These are phyloP conservation scores for Rhizopus sp. DNA, from an alignment of 371 early-diverging fungal genomes.

Conservation along the genomic window DNA sequence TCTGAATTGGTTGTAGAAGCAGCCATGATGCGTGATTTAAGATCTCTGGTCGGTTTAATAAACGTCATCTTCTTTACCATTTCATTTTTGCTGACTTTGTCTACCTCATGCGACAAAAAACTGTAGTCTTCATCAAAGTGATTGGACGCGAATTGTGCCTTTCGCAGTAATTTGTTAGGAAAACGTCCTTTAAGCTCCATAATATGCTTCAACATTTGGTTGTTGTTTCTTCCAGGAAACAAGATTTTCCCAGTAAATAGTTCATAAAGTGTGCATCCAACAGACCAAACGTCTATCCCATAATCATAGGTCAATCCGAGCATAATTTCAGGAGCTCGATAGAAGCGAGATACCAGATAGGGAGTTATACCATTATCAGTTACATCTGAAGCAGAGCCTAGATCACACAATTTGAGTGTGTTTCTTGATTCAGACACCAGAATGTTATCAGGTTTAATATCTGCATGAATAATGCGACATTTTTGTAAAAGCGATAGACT, in stretches of 20 bases:
- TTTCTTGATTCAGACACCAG: constrained; percentile 82
- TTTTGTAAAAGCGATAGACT: constrained; percentile 83
- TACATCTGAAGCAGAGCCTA: constrained; percentile 91
- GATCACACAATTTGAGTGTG: constrained; percentile 88
- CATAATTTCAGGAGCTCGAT: constrained; percentile 99
- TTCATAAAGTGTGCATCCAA: constrained; percentile 98
- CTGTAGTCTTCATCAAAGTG: constrained; percentile 86
- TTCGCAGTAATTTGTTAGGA: constrained; percentile 78
- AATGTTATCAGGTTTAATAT: constrained; percentile 98
- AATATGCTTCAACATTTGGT: constrained; percentile 94
- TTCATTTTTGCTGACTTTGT: constrained; percentile 74
- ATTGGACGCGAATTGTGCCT: constrained; percentile 76
- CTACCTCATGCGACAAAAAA: constrained; percentile 67
- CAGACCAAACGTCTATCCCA: constrained; percentile 97
- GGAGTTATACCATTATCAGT: constrained; percentile 91
- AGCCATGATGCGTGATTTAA: constrained; percentile 68
- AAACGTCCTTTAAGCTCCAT: constrained; percentile 94
- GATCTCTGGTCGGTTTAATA: constrained; percentile 70
- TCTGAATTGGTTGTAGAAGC: constrained; percentile 46
- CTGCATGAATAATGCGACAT: constrained; percentile 91
- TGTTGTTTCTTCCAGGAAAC: constrained; percentile 93
- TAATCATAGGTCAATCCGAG: constrained; percentile 88
- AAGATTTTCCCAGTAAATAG: constrained; percentile 92
- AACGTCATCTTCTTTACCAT: constrained; percentile 65
- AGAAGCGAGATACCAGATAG: constrained; percentile 96